phyloP scores from a whole-genome alignment of 2,329 filamentous ascomycete species.

The Stylonectria norvegica region DNA sequence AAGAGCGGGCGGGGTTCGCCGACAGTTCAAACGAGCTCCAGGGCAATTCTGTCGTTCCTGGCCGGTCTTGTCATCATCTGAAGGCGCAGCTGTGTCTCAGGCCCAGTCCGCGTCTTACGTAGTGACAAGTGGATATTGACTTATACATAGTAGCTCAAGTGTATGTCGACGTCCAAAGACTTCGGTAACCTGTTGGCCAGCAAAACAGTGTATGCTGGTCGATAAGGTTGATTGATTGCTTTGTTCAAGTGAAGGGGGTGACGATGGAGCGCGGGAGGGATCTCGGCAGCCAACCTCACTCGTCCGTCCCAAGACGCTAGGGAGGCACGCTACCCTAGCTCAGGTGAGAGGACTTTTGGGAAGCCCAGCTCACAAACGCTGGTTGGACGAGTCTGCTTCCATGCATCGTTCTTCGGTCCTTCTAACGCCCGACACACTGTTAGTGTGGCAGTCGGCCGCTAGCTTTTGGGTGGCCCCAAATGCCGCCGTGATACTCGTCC shows the following conservation, averaged over 20 bases:
- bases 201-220: slow-evolving; percentile 6
- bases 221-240: slow-evolving; percentile 12
- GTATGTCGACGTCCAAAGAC: slow-evolving; percentile 7
- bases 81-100: too few relatives aligned
- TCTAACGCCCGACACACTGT: slow-evolving; percentile 28
- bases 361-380: slow-evolving; percentile 27
- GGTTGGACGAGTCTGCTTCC: slow-evolving; percentile 14
- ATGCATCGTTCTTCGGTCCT: slow-evolving; percentile 30
- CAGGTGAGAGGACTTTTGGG: slow-evolving; percentile 24
- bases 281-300: not conserved
- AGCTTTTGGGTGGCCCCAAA: slow-evolving; percentile 18
- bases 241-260: not conserved
- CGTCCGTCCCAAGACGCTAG: slow-evolving; percentile 1
- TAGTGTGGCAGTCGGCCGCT: slow-evolving; percentile 20
- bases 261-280: slow-evolving; percentile 1
- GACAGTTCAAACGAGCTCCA: not conserved
- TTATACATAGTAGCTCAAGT: slow-evolving; percentile 4
- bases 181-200: slow-evolving; percentile 3
- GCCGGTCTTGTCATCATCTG: too few relatives aligned
- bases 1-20: not conserved
- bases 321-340: slow-evolving; percentile 6
- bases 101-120: too few relatives aligned
- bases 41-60: too few relatives aligned
- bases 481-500: slow-evolving; percentile 15
- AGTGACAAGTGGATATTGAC: too few relatives aligned